Conservation (phyloP, 352 stramenopile species). For the Thalassiosira hispida region DNA sequence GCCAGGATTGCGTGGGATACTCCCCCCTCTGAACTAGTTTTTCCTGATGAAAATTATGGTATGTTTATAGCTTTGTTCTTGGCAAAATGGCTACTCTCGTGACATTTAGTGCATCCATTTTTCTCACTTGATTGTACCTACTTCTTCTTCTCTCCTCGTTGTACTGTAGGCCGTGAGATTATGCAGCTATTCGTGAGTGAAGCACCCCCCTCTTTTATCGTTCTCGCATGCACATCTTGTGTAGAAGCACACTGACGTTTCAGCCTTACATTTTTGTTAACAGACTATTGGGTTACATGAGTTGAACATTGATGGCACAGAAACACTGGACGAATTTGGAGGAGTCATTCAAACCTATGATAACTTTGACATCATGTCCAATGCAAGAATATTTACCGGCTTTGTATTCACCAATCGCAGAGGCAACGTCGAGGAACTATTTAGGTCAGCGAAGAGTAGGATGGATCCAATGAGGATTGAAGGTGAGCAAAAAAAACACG, state of each 20-base stretch:
- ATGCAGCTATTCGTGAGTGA: slow-evolving; percentile 57
- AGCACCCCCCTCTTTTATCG: slow-evolving; percentile 8
- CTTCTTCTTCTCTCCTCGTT: too few species aligned
- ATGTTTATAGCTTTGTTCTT: too few species aligned
- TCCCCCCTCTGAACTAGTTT: too few species aligned
- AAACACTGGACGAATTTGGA: too few species aligned
- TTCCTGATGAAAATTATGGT: slow-evolving; percentile 65
- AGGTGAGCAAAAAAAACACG: too few species aligned
- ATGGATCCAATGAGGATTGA: slow-evolving; percentile 61
- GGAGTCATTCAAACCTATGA: slow-evolving; percentile 69
- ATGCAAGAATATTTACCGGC: slow-evolving; percentile 65
- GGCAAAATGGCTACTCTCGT: too few species aligned
- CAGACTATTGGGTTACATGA: slow-evolving; percentile 55
- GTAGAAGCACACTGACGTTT: too few species aligned
- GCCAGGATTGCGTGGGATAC: slow-evolving; percentile 40
- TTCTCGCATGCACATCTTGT: slow-evolving; percentile 15
- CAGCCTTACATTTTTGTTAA: background rate
- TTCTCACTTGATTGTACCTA: background rate
- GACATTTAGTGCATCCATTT: too few species aligned
- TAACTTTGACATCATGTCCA: slow-evolving; percentile 76
- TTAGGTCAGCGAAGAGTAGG: slow-evolving; percentile 55
- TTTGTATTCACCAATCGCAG: slow-evolving; percentile 59
- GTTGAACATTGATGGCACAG: slow-evolving; percentile 60
- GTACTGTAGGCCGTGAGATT: slow-evolving; percentile 34
- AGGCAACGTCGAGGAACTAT: slow-evolving; percentile 65